Conservation (phyloP, 495 filamentous ascomycete genomes). For the Penicillium verhagenii region DNA sequence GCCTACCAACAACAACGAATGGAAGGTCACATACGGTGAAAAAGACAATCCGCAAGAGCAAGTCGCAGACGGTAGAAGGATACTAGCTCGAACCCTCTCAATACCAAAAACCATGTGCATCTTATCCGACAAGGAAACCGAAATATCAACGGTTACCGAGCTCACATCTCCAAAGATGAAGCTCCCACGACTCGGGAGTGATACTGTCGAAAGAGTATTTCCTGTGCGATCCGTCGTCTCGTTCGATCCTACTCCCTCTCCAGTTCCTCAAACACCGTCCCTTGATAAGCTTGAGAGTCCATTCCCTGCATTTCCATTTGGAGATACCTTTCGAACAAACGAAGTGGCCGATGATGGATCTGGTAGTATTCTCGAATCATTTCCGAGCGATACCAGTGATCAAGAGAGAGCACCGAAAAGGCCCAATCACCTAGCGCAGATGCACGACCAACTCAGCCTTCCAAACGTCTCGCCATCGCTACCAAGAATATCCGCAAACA, state of each 20-base stretch:
- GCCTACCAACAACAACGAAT: conserved; percentile 11
- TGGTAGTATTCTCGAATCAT: not conserved
- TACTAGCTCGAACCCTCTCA: conserved; percentile 9
- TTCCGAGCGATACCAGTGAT: not conserved
- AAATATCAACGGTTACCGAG: conserved; percentile 19
- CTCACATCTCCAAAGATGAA: conserved; percentile 17
- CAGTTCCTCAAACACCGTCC: conserved; percentile 24
- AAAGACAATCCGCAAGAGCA: not conserved
- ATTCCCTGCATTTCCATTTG: conserved; percentile 20
- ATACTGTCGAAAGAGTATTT: conserved; percentile 24
- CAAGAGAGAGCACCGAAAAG: not conserved
- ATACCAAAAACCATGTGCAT: conserved; percentile 25
- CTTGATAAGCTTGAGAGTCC: conserved; percentile 23
- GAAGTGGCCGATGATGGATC: not conserved
- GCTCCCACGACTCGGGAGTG: conserved; percentile 21
- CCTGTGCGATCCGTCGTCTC: conserved; percentile 27
- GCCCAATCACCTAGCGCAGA: not conserved
- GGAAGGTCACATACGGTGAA: conserved; percentile 18
- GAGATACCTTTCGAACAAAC: conserved; percentile 6
- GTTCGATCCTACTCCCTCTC: conserved; percentile 25
- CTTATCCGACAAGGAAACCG: conserved; percentile 23
- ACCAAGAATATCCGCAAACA: not conserved
- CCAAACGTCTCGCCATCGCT: not conserved
- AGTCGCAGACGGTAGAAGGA: not conserved
- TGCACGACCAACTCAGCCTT: conserved; percentile 5